Percentiles rank a stretch among this genome's conserved stretches.
phyloP scores from a whole-genome alignment of 352 stramenopile genomes.

The Thraustotheca clavata region DNA sequence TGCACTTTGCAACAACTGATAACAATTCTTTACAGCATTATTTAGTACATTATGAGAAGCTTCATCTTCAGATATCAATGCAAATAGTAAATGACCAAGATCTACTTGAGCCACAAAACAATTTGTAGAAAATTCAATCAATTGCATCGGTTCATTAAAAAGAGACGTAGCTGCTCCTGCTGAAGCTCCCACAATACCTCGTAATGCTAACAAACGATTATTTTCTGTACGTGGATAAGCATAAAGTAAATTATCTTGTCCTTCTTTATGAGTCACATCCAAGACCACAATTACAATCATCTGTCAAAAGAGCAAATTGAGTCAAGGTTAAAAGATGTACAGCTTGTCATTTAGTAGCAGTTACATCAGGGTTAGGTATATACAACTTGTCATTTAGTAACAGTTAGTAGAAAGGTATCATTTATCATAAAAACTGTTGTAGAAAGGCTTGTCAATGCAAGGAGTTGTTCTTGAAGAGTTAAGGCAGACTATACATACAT shows the following conservation, averaged over 20 bases:
- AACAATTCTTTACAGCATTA: background rate
- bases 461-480: conserved; percentile 62
- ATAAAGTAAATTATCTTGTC: conserved; percentile 57
- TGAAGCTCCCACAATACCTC: conserved; percentile 46
- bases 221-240: background rate
- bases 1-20: background rate
- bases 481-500: conserved; percentile 52
- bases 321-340: background rate
- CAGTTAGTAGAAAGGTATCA: background rate
- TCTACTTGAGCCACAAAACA: conserved; percentile 5
- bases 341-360: too few relatives aligned
- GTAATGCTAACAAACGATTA: conserved; percentile 29
- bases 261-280: conserved; percentile 56
- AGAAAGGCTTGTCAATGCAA: conserved; percentile 26
- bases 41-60: background rate
- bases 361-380: too few relatives aligned
- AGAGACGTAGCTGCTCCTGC: conserved; percentile 42
- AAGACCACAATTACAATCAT: conserved; percentile 29
- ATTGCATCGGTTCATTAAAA: conserved; percentile 35
- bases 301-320: background rate
- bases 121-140: conserved; percentile 27
- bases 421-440: background rate
- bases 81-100: conserved; percentile 13
- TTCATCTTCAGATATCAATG: background rate
- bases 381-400: too few relatives aligned